Conservation (phyloP, 306 rosid genomes). For the Acacia crassicarpa region DNA sequence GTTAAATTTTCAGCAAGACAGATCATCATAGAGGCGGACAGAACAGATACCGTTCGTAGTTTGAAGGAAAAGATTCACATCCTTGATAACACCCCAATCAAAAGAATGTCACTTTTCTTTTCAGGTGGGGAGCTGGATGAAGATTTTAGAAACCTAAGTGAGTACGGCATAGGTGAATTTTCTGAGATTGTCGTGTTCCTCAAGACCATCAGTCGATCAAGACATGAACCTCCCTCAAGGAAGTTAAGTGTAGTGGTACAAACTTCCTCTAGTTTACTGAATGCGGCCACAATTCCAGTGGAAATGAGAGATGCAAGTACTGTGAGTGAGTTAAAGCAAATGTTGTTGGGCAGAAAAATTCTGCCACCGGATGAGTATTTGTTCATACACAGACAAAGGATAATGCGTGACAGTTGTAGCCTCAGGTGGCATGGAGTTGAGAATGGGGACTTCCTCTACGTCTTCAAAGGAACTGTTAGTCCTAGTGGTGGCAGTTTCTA, state of each 20-base stretch:
- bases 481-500: constrained; percentile 35
- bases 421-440: constrained; percentile 89
- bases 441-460: constrained; percentile 73
- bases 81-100: constrained; percentile 58
- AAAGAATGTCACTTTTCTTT: constrained; percentile 61
- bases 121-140: constrained; percentile 62
- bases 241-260: constrained; percentile 59
- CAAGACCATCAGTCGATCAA: constrained; percentile 46
- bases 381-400: constrained; percentile 89
- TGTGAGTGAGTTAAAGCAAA: constrained; percentile 58
- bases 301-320: constrained; percentile 67
- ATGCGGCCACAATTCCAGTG: constrained; percentile 72
- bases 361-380: constrained; percentile 72
- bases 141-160: constrained; percentile 58
- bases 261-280: constrained; percentile 79
- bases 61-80: constrained; percentile 82
- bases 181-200: constrained; percentile 65
- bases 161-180: constrained; percentile 58
- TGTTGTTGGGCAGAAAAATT: constrained; percentile 53
- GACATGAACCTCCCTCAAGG: constrained; percentile 51
- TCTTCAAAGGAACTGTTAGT: constrained; percentile 72
- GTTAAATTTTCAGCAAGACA: constrained; percentile 56
- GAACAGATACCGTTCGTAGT: constrained; percentile 66
- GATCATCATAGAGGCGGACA: constrained; percentile 62
- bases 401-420: constrained; percentile 76